Evolutionary conservation across 2,329 filamentous ascomycete species (phyloP).

Genomic region (Aspergillus arachidicola): DNA sequence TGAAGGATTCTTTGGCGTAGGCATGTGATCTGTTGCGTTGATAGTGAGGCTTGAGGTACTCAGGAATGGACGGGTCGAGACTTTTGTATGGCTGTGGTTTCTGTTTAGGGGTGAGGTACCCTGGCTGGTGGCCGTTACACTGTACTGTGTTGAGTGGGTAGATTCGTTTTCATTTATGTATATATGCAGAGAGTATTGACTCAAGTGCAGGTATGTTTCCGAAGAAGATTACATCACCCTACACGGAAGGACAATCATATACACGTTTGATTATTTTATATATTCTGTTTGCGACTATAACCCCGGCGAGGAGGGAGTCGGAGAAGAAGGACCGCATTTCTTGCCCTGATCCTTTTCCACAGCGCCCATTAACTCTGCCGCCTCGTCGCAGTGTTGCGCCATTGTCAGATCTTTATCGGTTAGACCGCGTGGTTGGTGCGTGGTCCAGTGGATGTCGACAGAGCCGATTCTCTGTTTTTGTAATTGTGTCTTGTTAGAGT

Average conservation of each 20-base stretch:
- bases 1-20: background rate
- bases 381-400: slow-evolving; percentile 41
- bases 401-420: slow-evolving; percentile 40
- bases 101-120: no score
- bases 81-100: no score
- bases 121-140: no score
- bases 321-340: slow-evolving; percentile 26
- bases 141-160: no score
- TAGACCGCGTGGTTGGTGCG: slow-evolving; percentile 42
- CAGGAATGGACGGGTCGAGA: no score
- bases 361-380: slow-evolving; percentile 36
- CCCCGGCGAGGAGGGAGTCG: background rate
- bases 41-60: no score
- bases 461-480: slow-evolving; percentile 36
- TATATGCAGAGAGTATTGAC: background rate
- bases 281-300: background rate
- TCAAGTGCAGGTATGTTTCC: background rate
- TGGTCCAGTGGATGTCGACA: slow-evolving; percentile 45
- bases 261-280: background rate
- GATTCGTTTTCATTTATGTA: no score
- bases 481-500: slow-evolving; percentile 10
- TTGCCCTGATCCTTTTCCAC: slow-evolving; percentile 34
- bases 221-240: background rate
- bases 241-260: background rate
- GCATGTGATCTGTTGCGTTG: background rate